phyloP scores from a whole-genome alignment of 2,329 filamentous ascomycete species.

The Fusarium sublunatum region DNA sequence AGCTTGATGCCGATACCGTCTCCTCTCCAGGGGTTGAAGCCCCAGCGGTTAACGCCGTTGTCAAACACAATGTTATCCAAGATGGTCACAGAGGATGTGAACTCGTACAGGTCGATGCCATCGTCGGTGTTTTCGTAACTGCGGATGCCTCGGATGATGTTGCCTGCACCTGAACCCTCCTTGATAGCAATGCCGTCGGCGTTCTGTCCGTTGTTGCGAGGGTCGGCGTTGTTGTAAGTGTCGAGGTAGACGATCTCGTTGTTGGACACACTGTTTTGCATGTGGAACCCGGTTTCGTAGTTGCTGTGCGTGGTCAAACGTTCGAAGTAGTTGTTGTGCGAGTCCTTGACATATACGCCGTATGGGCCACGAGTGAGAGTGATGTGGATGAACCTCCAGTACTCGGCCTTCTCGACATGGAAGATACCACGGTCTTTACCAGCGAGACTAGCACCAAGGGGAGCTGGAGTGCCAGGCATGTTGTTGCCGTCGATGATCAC shows the following conservation, averaged over 20 bases:
- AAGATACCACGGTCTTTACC: slow-evolving; percentile 57
- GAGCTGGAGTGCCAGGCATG: slow-evolving; percentile 51
- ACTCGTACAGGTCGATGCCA: slow-evolving; percentile 49
- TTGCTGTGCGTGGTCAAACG: slow-evolving; percentile 51
- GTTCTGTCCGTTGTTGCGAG: slow-evolving; percentile 61
- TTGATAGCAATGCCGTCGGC: slow-evolving; percentile 62
- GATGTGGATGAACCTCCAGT: slow-evolving; percentile 56
- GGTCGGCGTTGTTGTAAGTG: slow-evolving; percentile 56
- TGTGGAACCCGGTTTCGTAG: slow-evolving; percentile 52
- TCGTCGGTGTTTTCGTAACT: slow-evolving; percentile 63
- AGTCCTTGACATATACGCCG: slow-evolving; percentile 50
- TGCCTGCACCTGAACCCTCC: slow-evolving; percentile 58
- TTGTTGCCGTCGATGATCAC: slow-evolving; percentile 59
- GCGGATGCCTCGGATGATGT: slow-evolving; percentile 56
- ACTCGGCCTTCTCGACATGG: slow-evolving; percentile 56
- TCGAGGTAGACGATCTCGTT: slow-evolving; percentile 56
- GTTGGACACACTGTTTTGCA: slow-evolving; percentile 47
- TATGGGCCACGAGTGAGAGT: slow-evolving; percentile 51
- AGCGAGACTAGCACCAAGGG: slow-evolving; percentile 51
- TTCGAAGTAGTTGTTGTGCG: slow-evolving; percentile 52
- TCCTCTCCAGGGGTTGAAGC: slow-evolving; percentile 55
- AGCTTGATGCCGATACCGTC: slow-evolving; percentile 62
- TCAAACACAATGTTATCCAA: slow-evolving; percentile 57
- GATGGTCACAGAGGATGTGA: slow-evolving; percentile 55
- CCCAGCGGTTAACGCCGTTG: slow-evolving; percentile 58